Evolutionary conservation across 148 eudicot genomes (phyloP), one percentile per base, ranked within the genome.

Genomic region (Cornus controversa): DNA sequence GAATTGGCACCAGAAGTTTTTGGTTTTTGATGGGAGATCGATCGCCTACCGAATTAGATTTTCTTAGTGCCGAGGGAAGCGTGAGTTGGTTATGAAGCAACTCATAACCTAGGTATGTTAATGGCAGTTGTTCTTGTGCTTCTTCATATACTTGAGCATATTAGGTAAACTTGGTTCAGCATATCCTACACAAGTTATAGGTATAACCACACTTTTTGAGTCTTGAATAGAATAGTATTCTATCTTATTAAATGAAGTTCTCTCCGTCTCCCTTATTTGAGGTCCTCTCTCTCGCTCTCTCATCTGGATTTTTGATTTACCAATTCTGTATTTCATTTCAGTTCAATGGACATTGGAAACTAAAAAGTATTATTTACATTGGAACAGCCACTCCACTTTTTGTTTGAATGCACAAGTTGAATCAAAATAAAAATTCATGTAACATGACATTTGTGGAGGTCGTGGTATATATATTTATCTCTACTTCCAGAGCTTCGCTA

Each of bases 1-100:
- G 79, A 80, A 76, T 58, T 73, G 65, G 78, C 91, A 15, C 31
- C 79, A 24, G 26, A 85, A 20, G 75, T 79, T 58, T 76, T 88
- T 8, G 89, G 89, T 27, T 88, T 62, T 47, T 87, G 82, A 87
- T 28, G 62, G 20, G 57, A 72, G 58, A 54, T 74, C 69, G 58
- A 54, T 74, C 69, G 7, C 69, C 57, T 11, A 50, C 57, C 14
- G 18, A 11, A 1, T 50, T 50, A 50, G 20, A 50, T 50, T 2
- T 13, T 50, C 20, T 50, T 50, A 50, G 57, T 50, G 57, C 14
- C 57, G 15, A 31, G 63, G 26, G 75, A 72, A 72, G 65, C 14
- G 18, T 18, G 25, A 36, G 28, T 72, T 25, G 54, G 37, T 50
- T 50, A 26, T 42, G 58, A 18, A 70, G 42, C 20, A 45, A 45